These are phyloP conservation scores for Alternaria rosae DNA, from an alignment of 2,329 filamentous ascomycete genomes.

Conservation along the genomic window DNA sequence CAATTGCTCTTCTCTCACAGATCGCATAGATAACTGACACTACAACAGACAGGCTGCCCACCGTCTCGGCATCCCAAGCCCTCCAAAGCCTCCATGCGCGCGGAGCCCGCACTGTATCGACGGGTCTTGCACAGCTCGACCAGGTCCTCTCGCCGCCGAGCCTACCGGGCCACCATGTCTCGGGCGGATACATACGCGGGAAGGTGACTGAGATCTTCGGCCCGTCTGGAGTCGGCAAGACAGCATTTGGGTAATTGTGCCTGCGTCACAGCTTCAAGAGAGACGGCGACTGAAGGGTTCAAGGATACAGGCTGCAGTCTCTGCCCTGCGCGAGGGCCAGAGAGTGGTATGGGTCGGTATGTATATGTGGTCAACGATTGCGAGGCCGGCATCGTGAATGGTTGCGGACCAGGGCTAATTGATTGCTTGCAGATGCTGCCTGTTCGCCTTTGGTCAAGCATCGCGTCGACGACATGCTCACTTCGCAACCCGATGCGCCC, in stretches of 20 bases:
- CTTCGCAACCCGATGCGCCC: slow-evolving; percentile 22
- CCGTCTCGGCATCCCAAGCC: slow-evolving; percentile 77
- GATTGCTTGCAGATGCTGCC: slow-evolving; percentile 55
- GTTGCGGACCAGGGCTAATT: slow-evolving; percentile 38
- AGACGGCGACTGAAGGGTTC: slow-evolving; percentile 35
- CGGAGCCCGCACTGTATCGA: slow-evolving; percentile 56
- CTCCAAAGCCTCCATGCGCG: slow-evolving; percentile 66
- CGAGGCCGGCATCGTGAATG: slow-evolving; percentile 15
- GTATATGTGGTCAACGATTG: slow-evolving; percentile 41
- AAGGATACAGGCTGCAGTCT: slow-evolving; percentile 74
- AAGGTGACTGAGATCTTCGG: slow-evolving; percentile 89
- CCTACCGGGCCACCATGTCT: slow-evolving; percentile 29
- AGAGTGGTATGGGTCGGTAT: slow-evolving; percentile 84
- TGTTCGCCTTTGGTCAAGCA: slow-evolving; percentile 57
- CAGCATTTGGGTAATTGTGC: slow-evolving; percentile 73
- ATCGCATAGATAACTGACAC: slow-evolving; percentile 21
- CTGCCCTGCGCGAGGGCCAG: slow-evolving; percentile 66
- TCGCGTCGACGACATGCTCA: slow-evolving; percentile 59
- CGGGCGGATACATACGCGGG: slow-evolving; percentile 71
- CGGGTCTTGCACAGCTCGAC: slow-evolving; percentile 60
- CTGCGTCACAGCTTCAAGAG: slow-evolving; percentile 17
- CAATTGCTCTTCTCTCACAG: slow-evolving; percentile 2
- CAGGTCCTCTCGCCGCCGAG: slow-evolving; percentile 44
- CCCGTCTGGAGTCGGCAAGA: slow-evolving; percentile 86
- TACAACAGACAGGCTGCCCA: slow-evolving; percentile 73